phyloP scores from a whole-genome alignment of 1,139 yeast species.

The Kodamaea ohmeri region DNA sequence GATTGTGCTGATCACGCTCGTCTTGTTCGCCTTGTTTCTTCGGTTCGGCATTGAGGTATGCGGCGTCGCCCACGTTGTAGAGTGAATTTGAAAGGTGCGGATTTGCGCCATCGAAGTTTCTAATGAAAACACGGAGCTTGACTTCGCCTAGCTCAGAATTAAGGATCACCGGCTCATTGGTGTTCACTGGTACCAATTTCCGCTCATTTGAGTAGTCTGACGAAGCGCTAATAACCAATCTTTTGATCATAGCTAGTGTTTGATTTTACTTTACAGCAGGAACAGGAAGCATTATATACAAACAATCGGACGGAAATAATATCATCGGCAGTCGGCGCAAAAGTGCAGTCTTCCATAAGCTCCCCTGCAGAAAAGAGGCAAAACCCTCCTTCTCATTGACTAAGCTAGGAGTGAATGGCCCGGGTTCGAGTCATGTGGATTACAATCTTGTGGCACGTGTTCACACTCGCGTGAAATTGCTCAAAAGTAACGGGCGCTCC shows the following conservation, averaged over 20 bases:
- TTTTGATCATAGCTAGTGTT: slow-evolving; percentile 23
- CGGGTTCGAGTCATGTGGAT: background rate
- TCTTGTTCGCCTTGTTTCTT: slow-evolving; percentile 12
- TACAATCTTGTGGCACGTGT: background rate
- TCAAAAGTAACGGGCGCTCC: slow-evolving; percentile 2
- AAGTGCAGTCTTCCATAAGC: background rate
- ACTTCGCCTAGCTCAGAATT: slow-evolving; percentile 40
- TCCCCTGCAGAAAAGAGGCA: background rate
- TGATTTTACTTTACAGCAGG: background rate
- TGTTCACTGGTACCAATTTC: slow-evolving; percentile 45
- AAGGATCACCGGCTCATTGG: slow-evolving; percentile 34
- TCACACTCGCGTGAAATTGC: background rate
- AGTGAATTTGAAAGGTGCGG: slow-evolving; percentile 36
- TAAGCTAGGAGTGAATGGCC: no score
- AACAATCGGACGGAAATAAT: background rate
- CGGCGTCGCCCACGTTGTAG: slow-evolving; percentile 32
- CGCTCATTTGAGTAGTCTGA: slow-evolving; percentile 27
- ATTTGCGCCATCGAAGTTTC: slow-evolving; percentile 46
- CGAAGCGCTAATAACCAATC: slow-evolving; percentile 38
- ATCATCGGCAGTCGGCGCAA: background rate
- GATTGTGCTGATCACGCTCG: slow-evolving; percentile 24
- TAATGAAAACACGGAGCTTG: slow-evolving; percentile 38
- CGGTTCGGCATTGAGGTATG: slow-evolving; percentile 27
- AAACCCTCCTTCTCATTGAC: no score
- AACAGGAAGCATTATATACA: background rate